phyloP scores from a whole-genome alignment of 805 yeast genomes.

The Ogataea siamensis region DNA sequence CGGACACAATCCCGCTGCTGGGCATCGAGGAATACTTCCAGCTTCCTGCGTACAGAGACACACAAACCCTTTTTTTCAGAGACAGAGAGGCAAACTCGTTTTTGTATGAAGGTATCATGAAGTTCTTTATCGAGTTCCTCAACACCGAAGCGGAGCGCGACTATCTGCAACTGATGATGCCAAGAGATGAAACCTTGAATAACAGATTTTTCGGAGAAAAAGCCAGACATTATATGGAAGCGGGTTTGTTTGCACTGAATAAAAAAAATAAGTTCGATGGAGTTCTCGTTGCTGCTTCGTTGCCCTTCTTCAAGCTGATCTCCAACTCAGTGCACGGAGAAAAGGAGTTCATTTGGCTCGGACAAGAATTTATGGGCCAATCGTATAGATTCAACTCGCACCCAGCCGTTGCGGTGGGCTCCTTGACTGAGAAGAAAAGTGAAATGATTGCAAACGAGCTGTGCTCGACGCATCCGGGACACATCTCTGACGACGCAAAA shows the following conservation, averaged over 20 bases:
- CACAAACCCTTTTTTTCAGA: conserved; percentile 46
- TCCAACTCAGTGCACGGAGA: conserved; percentile 69
- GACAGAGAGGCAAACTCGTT: conserved; percentile 44
- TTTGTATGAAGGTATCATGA: conserved; percentile 40
- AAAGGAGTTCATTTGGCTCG: conserved; percentile 76
- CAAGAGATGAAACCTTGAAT: conserved; percentile 34
- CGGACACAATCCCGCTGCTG: conserved; percentile 45
- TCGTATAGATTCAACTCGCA: conserved; percentile 47
- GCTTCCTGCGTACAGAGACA: conserved; percentile 34
- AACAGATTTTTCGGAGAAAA: conserved; percentile 44
- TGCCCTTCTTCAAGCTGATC: conserved; percentile 44
- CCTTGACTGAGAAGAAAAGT: conserved; percentile 29
- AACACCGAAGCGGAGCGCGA: conserved; percentile 44
- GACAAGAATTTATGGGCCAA: conserved; percentile 57
- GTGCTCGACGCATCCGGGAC: conserved; percentile 66
- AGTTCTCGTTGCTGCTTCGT: conserved; percentile 40
- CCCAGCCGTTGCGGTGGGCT: conserved; percentile 60
- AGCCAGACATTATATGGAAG: conserved; percentile 46
- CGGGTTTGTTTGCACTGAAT: conserved; percentile 48
- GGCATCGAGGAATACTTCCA: conserved; percentile 39
- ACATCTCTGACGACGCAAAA: conserved; percentile 49
- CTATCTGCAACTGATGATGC: conserved; percentile 37
- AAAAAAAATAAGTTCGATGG: conserved; percentile 49
- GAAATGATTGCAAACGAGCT: conserved; percentile 41
- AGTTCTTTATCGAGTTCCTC: conserved; percentile 44